These are phyloP conservation scores for Taiozyma sp. DNA, from an alignment of 1,139 yeast species.

Conservation along the genomic window DNA sequence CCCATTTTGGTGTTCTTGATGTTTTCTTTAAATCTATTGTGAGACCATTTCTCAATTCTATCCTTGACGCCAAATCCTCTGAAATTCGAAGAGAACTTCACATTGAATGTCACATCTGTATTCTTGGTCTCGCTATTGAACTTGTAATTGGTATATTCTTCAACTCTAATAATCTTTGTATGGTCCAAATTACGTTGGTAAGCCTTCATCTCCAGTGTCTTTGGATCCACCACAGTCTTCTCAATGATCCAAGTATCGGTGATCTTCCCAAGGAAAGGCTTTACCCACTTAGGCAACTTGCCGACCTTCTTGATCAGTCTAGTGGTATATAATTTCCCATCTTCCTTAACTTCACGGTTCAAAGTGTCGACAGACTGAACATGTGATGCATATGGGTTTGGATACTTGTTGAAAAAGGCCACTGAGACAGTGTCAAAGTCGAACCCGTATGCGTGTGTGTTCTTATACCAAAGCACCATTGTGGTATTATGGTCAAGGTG, in stretches of 20 bases:
- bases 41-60: constrained; percentile 82
- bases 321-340: constrained; percentile 69
- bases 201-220: constrained; percentile 49
- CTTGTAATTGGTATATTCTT: constrained; percentile 63
- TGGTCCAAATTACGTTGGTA: constrained; percentile 88
- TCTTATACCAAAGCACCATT: constrained; percentile 69
- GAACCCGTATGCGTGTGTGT: constrained; percentile 50
- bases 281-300: constrained; percentile 73
- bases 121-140: constrained; percentile 25
- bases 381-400: constrained; percentile 89
- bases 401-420: constrained; percentile 82
- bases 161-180: constrained; percentile 71
- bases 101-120: constrained; percentile 47
- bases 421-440: constrained; percentile 71
- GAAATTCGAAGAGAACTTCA: constrained; percentile 72
- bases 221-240: constrained; percentile 70
- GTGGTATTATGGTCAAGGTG: not conserved
- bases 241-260: constrained; percentile 85
- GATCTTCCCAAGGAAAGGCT: constrained; percentile 70
- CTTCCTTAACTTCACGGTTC: constrained; percentile 45
- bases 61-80: constrained; percentile 56
- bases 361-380: constrained; percentile 83
- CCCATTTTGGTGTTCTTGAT: constrained; percentile 67
- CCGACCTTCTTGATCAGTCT: constrained; percentile 78
- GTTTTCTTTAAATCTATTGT: constrained; percentile 63